These are phyloP conservation scores for Epichloe gansuensis DNA, from an alignment of 2,329 filamentous ascomycete genomes.

Conservation along the genomic window DNA sequence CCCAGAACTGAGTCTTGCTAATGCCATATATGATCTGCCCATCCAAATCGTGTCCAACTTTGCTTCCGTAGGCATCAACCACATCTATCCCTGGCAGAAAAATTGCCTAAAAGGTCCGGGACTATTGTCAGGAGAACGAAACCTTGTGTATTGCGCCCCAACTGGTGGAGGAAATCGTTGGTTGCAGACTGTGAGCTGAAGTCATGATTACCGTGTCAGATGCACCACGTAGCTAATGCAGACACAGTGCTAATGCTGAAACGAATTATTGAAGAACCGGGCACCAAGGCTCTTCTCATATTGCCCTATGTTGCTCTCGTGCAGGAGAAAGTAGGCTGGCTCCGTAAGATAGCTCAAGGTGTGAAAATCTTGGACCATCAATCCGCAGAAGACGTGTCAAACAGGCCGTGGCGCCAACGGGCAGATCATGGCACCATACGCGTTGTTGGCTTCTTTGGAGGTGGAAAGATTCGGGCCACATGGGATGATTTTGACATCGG, in stretches of 20 bases:
- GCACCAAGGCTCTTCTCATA: conserved; percentile 58
- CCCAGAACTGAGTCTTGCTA: conserved; percentile 46
- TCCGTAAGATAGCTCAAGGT: conserved; percentile 52
- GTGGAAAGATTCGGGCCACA: conserved; percentile 51
- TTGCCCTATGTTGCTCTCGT: conserved; percentile 70
- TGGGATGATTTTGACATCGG: conserved; percentile 70
- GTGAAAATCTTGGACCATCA: conserved; percentile 17
- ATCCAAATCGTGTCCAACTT: conserved; percentile 51
- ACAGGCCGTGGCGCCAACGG: conserved; percentile 39
- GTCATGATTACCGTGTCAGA: conserved; percentile 1
- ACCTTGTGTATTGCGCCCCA: conserved; percentile 68
- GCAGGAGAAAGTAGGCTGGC: conserved; percentile 67
- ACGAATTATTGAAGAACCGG: conserved; percentile 49
- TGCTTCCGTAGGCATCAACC: conserved; percentile 51
- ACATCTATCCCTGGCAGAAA: conserved; percentile 72
- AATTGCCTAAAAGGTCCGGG: conserved; percentile 58
- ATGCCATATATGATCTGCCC: conserved; percentile 53
- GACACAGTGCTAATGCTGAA: conserved; percentile 57
- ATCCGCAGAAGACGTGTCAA: conserved; percentile 22
- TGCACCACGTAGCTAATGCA: conserved; percentile 1
- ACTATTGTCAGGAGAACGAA: conserved; percentile 51
- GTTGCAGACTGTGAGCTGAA: conserved; percentile 45
- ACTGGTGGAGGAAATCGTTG: conserved; percentile 66
- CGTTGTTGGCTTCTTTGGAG: conserved; percentile 64
- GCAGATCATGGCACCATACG: conserved; percentile 47